phyloP scores from a whole-genome alignment of 1,139 yeast species.

The Yamadazyma epiphylla region DNA sequence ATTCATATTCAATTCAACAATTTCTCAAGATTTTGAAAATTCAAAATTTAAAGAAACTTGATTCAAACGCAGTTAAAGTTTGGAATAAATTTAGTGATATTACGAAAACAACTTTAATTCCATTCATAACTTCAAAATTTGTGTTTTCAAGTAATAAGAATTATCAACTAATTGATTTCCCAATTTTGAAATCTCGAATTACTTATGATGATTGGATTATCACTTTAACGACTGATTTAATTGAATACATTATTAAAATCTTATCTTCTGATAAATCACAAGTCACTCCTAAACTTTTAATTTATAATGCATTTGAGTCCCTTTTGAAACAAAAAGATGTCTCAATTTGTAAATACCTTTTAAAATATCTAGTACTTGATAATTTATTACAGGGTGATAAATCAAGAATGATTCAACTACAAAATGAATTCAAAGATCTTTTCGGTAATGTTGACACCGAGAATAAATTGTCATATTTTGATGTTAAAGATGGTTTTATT shows the following conservation, averaged over 20 bases:
- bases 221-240: conserved; percentile 60
- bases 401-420: conserved; percentile 41
- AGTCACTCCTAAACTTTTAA: background rate
- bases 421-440: conserved; percentile 50
- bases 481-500: conserved; percentile 6
- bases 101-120: conserved; percentile 72
- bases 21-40: conserved; percentile 65
- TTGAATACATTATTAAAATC: conserved; percentile 24
- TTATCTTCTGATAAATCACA: background rate
- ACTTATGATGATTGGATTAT: conserved; percentile 62
- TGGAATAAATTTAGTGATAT: conserved; percentile 69
- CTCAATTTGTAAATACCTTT: conserved; percentile 62
- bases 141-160: conserved; percentile 42
- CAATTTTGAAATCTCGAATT: conserved; percentile 33
- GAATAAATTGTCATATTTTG: too few relatives aligned
- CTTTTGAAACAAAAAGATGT: conserved; percentile 72
- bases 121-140: conserved; percentile 71
- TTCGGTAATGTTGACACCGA: conserved; percentile 39
- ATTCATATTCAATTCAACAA: conserved; percentile 90
- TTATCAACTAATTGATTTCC: conserved; percentile 28
- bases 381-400: conserved; percentile 54
- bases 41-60: conserved; percentile 10
- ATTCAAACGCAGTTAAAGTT: conserved; percentile 34
- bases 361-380: conserved; percentile 76
- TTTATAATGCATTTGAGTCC: conserved; percentile 40